Base-by-base conservation (phyloP, 495 filamentous ascomycete genomes). In the Achaetomiella virescens region DNA sequence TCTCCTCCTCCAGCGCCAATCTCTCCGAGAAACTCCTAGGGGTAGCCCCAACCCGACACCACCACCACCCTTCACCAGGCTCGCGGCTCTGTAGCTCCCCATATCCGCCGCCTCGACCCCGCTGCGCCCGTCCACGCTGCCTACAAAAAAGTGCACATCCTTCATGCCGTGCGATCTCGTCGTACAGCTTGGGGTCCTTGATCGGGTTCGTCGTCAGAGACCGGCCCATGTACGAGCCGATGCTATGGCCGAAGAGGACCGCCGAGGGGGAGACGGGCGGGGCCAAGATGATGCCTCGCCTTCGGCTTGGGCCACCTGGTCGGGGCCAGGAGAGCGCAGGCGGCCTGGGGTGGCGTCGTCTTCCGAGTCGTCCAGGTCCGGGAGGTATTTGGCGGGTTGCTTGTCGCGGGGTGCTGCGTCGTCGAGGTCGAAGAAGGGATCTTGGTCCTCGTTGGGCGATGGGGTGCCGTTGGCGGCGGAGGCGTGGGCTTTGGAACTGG, bases 201-300 rank as follows among this genome's bases (percentile, higher is more conserved):
- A 76, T 68, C 1, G 75, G 65, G 20, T 45, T 57, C 15, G 66
- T 57, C 18, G 31, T 49, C 35, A 70, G 33, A 6, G 72, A 42
- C 20, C 62, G 63, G 17, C 76, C 76, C 25, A 68, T 72, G 54
- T 75, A 79, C 18, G 76, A 79, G 15, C 76, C 76, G 4, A 70
- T 48, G 17, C 62, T 67, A n/a, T 63, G 59, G 15, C 54, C 24
- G 25, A 68, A 68, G 21, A 70, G 45, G 12, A 40, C 67, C 1
- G 66, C 44, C 18, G 67, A 64, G 9, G 66, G 63, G 2, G 65
- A 64, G 6, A 59, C 42, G 20, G 58, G 49, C 10, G 64, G 64
- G 10, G 27, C 9, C 9, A 4, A 9, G 27, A 5, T 31, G 27
- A 31, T 31, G 27, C 4, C n/a, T n/a, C n/a, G 27, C 27, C 27